Base-by-base conservation (phyloP, 352 stramenopile genomes). In the Phytophthora meadii region DNA sequence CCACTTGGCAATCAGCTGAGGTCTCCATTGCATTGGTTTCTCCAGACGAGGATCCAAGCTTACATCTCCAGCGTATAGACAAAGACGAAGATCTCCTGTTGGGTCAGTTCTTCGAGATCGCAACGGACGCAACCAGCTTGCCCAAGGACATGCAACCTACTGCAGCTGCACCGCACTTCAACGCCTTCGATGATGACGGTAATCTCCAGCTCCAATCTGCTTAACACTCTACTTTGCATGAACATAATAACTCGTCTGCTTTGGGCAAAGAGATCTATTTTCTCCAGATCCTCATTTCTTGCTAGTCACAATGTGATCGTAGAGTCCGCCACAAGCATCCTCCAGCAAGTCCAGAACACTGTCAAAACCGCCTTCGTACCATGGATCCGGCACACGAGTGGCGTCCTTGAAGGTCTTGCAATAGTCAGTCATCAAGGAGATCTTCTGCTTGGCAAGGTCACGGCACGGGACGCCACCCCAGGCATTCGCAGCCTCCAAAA, bases 361-460 rank as follows among this genome's bases (percentile, higher is more conserved):
- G 61, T 97, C 90, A 50, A 97, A 97, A 17, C 89, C 90, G n/a
- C 87, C 89, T 84, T 93, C 86, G 64, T 95, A 95, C 82, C 84
- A 94, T 48, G 89, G 85, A 30, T 95, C 87, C 0, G 89, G 86
- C 8, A 96, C 86, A 24, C 80, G 81, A 52, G 54, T 89, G 34
- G 73, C 77, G 9, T 62, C 57, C 37, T 73, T 82, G 62, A 93
- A 92, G 46, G 62, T 81, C 32, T 76, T 86, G 72, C 90, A 97
- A 62, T 93, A 96, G 59, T 64, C 49, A 25, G 78, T 92, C 89
- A 97, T 97, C 72, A 91, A 90, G 47, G 76, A 84, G 19, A 92
- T 82, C 76, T 93, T 95, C 42, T 66, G 36, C 14, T 80, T 72
- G 15, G 84, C 87, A 3, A 89, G 51, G 46, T 80, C 70, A 5